Evolutionary conservation across 176 grass and related monocot genomes (phyloP), one percentile per base, ranked within the genome.

Genomic region (Oryza glaberrima): DNA sequence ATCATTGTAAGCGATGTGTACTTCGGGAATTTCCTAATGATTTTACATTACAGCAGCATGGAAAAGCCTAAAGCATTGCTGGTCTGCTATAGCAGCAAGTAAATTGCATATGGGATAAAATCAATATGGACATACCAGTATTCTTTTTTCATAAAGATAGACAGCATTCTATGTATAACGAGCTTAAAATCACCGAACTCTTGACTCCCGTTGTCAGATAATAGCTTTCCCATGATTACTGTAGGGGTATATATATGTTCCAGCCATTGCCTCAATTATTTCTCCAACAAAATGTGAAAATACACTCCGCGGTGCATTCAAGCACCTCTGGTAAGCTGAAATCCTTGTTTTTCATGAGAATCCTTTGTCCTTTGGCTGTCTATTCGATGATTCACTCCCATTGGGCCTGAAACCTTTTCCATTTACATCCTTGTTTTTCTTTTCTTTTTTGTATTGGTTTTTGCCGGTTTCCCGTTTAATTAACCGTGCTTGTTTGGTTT

Each of bases 141-240:
- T 98, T 92, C 83, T 90, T 95, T 93, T 98, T 81, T 98, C 96
- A 0, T 98, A 98, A 41, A 94, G 91, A 85, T 98, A 84, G 91
- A 92, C 34, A 98, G 44, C 93, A 98, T 98, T 89, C 84, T 93
- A 77, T 94, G 87, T 88, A 98, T 98, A 73, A 95, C 92, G 76
- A 98, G 87, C 73, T 95, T 98, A 77, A 98, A 95, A 90, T 98
- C 96, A 81, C 96, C 96, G 81, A 98, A 98, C 75, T 98, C 96
- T 87, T 94, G 93, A 86, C 75, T 92, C 56, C 85, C 89, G 77
- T 94, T 98, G 78, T 95, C 93, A 23, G 96, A 94, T 83, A 98
- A 89, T 64, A 98, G 81, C 66, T 98, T 98, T 73, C 91, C 83
- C 93, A 95, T 98, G 22, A 98, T 92, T 85, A 83, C 93, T 52